Percentiles rank a stretch among this genome's conserved stretches.
These are phyloP conservation scores for Cyberlindnera mrakii DNA, from an alignment of 805 yeast species.

Conservation along the genomic window DNA sequence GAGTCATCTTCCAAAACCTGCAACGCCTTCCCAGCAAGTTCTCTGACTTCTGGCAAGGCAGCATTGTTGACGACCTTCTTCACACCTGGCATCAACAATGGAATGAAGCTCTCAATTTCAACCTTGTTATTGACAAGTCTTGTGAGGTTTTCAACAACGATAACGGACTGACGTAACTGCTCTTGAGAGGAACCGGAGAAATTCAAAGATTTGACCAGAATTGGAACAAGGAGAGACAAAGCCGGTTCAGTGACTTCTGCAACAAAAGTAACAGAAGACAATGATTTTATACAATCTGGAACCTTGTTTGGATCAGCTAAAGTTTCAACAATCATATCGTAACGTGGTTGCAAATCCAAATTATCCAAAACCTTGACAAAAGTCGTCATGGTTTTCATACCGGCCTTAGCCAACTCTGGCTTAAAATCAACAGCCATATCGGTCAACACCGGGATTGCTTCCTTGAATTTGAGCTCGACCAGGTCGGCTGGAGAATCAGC, in stretches of 20 bases:
- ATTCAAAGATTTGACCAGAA: slow-evolving; percentile 81
- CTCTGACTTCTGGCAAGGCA: slow-evolving; percentile 94
- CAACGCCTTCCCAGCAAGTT: slow-evolving; percentile 82
- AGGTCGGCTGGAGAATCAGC: slow-evolving; percentile 81
- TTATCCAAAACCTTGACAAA: slow-evolving; percentile 85
- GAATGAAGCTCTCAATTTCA: slow-evolving; percentile 85
- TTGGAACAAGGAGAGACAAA: slow-evolving; percentile 83
- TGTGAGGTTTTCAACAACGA: slow-evolving; percentile 91
- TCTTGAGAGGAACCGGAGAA: slow-evolving; percentile 86
- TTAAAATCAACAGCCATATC: slow-evolving; percentile 92
- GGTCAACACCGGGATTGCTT: slow-evolving; percentile 77
- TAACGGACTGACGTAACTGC: slow-evolving; percentile 93
- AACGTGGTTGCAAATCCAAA: slow-evolving; percentile 84
- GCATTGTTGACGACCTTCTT: slow-evolving; percentile 85
- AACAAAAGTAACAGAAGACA: slow-evolving; percentile 92
- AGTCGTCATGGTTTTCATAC: slow-evolving; percentile 59
- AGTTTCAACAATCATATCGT: slow-evolving; percentile 78
- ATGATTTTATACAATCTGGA: slow-evolving; percentile 79
- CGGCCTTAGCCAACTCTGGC: slow-evolving; percentile 89
- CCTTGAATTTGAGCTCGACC: slow-evolving; percentile 73
- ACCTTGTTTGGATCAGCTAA: slow-evolving; percentile 87
- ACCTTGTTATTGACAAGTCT: slow-evolving; percentile 89
- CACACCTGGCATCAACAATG: slow-evolving; percentile 85
- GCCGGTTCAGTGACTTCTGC: slow-evolving; percentile 99
- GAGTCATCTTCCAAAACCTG: slow-evolving; percentile 79